These are phyloP conservation scores for Limtongia smithiae DNA, from an alignment of 805 yeast genomes.

Conservation along the genomic window DNA sequence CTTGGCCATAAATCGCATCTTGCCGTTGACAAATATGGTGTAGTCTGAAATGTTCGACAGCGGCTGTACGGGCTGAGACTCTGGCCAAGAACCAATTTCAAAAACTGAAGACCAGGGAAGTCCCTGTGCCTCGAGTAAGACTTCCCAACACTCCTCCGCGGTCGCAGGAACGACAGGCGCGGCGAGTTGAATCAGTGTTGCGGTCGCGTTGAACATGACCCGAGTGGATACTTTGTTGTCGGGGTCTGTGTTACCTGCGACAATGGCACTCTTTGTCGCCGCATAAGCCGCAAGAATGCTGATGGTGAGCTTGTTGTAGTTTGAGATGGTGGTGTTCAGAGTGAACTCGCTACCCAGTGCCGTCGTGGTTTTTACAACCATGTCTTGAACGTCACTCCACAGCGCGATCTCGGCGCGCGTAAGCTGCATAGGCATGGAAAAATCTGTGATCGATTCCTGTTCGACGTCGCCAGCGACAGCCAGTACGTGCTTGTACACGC, in stretches of 20 bases:
- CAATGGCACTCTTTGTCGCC: neutral
- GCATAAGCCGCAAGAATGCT: slow-evolving; percentile 43
- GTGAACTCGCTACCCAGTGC: slow-evolving; percentile 59
- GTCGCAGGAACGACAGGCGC: slow-evolving; percentile 80
- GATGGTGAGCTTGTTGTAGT: slow-evolving; percentile 79
- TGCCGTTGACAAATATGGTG: slow-evolving; percentile 72
- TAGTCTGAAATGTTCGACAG: slow-evolving; percentile 21
- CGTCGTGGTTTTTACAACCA: slow-evolving; percentile 49
- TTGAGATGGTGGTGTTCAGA: slow-evolving; percentile 82
- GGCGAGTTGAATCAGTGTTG: slow-evolving; percentile 56
- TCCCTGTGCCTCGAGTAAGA: slow-evolving; percentile 34
- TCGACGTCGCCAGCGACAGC: slow-evolving; percentile 5
- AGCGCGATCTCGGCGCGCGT: slow-evolving; percentile 50
- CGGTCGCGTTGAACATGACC: slow-evolving; percentile 44
- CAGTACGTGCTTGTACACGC: slow-evolving; percentile 40
- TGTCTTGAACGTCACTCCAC: slow-evolving; percentile 54
- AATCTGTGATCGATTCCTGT: neutral
- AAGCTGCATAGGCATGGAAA: slow-evolving; percentile 19
- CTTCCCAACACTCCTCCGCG: slow-evolving; percentile 79
- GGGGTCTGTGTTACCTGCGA: neutral
- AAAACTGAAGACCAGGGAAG: slow-evolving; percentile 50
- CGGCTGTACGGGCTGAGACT: slow-evolving; percentile 33
- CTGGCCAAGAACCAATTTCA: slow-evolving; percentile 61
- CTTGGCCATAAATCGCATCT: slow-evolving; percentile 46
- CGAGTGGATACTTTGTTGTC: neutral